These are phyloP conservation scores for Mycena metata DNA, from an alignment of 768 basidiomycete species.

Conservation along the genomic window DNA sequence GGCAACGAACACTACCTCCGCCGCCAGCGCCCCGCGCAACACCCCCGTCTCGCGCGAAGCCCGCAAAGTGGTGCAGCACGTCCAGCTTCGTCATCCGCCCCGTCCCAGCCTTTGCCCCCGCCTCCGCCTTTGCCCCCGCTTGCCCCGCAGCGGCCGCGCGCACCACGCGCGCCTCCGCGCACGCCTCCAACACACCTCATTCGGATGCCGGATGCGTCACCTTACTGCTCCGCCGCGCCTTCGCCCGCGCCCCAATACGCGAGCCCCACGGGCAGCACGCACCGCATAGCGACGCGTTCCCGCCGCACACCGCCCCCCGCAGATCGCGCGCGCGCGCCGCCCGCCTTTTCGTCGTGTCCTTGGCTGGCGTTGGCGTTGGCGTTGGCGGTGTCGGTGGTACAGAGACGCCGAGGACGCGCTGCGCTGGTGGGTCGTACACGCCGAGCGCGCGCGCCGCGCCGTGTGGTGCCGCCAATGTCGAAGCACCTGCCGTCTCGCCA, in stretches of 20 bases:
- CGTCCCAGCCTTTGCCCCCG: constrained; percentile 12
- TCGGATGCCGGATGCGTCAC: constrained; percentile 29
- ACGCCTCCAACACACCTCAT: constrained; percentile 18
- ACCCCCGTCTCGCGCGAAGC: constrained; percentile 46
- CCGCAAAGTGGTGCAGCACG: constrained; percentile 53
- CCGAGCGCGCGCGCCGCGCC: constrained; percentile 49
- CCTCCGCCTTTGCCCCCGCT: no score
- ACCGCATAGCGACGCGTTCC: constrained; percentile 65
- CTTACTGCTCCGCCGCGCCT: constrained; percentile 6
- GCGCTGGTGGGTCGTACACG: constrained; percentile 45
- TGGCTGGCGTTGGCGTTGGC: no score
- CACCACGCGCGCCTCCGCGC: constrained; percentile 24
- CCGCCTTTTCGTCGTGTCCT: not conserved
- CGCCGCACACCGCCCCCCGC: constrained; percentile 44
- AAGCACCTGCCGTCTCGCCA: constrained; percentile 51
- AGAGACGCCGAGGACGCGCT: not conserved
- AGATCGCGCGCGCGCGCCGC: constrained; percentile 40
- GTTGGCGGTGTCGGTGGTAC: not conserved
- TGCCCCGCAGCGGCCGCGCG: no score
- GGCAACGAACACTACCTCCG: constrained; percentile 44
- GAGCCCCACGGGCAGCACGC: constrained; percentile 58
- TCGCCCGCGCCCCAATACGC: constrained; percentile 40
- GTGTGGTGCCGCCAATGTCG: constrained; percentile 56
- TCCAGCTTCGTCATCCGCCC: constrained; percentile 53
- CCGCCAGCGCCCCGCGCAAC: constrained; percentile 49